Evolutionary conservation across 108 stramenopile species (phyloP), one percentile per base, ranked within the genome.

Genomic region (Nitzschia inconspicua): DNA sequence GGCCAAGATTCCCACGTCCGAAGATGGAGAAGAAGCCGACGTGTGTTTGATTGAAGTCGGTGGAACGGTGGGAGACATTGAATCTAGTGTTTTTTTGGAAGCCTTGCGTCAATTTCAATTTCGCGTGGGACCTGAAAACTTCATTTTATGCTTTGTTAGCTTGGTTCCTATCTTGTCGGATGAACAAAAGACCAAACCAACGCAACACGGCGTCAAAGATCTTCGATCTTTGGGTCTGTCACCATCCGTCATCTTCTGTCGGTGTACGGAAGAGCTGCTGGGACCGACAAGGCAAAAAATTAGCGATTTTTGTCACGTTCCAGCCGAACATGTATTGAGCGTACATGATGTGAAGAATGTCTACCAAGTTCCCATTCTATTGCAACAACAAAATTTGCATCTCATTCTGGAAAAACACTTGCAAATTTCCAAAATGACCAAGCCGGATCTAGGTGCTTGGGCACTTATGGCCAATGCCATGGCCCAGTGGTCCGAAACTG

Each of bases 141-240:
- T 98, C 52, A 84, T 88, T 52, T 69, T 98, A 28, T 94, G 95
- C 20, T 98, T 98, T 70, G 99, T 99, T 3, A 88, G 85, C 5
- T 78, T 99, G 11, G 96, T 99, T 27, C 99, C 99, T 14, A 86
- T 97, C 32, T 78, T 98, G 68, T 71, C 73, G n/a, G 97, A 95
- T 32, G 99, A 99, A 73, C 98, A 98, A 88, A 99, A 99, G 80
- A 98, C 99, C 10, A 99, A 99, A 73, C 99, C 99, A 14, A 99
- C 99, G 19, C 99, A 99, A 65, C 95, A 98, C 77, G 95, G 96
- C 7, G 97, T 99, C 51, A 84, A 94, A 44, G 97, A 98, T 78
- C 83, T 99, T 62, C 63, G 96, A 24, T 77, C 77, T 27, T 66
- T 98, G 44, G 99, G 99, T 46, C 66, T 99, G 28, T 76, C 83